Conservation (phyloP, 306 rosid genomes). For the Trichosanthes truncata region DNA sequence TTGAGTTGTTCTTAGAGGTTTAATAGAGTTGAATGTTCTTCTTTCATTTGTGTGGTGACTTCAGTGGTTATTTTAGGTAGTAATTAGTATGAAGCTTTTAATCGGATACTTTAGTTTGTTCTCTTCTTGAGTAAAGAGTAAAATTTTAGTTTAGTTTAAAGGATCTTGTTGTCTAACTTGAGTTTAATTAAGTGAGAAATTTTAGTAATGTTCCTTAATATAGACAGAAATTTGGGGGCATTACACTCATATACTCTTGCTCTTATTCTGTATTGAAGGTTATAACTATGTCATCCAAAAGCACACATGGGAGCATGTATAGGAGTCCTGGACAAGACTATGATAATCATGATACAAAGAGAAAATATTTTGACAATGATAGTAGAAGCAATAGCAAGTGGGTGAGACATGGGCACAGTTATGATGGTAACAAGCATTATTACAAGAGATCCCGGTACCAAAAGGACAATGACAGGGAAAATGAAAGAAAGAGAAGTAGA, state of each 20-base stretch:
- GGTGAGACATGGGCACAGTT: conserved; percentile 21
- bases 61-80: no score
- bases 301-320: conserved; percentile 17
- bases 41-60: no score
- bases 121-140: no score
- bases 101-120: no score
- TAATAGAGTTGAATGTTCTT: no score
- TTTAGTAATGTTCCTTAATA: no score
- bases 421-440: conserved; percentile 38
- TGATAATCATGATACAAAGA: conserved; percentile 39
- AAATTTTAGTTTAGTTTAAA: no score
- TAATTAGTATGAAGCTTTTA: no score
- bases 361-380: conserved; percentile 41
- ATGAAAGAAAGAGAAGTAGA: conserved; percentile 49
- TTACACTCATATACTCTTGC: conserved; percentile 16
- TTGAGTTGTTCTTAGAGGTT: no score
- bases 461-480: conserved; percentile 35
- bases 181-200: no score
- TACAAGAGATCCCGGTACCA: conserved; percentile 47
- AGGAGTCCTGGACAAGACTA: conserved; percentile 38
- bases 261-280: conserved; percentile 32
- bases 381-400: conserved; percentile 40
- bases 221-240: no score
- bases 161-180: no score
- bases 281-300: conserved; percentile 32